Evolutionary conservation across 495 filamentous ascomycete species (phyloP), one percentile per base, ranked within the genome.

Genomic region (Podospora conica): DNA sequence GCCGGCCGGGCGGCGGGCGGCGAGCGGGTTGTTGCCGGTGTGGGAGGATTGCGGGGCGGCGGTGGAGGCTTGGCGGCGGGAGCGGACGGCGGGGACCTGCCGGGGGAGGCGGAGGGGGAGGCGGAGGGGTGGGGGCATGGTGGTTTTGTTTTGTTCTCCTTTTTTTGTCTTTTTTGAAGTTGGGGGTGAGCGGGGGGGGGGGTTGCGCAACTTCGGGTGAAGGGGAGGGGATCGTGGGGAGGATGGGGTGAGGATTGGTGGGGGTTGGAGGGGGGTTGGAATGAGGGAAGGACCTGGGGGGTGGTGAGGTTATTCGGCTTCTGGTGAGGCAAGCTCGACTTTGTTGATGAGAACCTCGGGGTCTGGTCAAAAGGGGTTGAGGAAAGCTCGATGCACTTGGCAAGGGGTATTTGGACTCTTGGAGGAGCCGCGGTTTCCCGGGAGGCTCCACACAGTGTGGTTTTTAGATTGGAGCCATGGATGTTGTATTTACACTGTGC

Each of bases 1-100:
- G 1, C 40, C 91, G 76, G 92, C 80, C 9, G 86, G 83, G 2
- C 84, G 82, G 10, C 89, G 84, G 67, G 64, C 65, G n/a, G 80
- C 53, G n/a, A 72, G 75, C 12, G 48, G 53, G 48, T 24, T 55
- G 9, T 15, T 22, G 22, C 55, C 18, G 20, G n/a, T 20, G 21
- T 55, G 4, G 20, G 53, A 4, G 15, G 74, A 73, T 20, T 65
- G 61, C 8, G 70, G 28, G 12, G 63, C 25, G n/a, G 74, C 64
- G 58, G 75, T 75, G 2, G 71, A 74, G 21, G 79, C 79, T 55
- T 75, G 64, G 18, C 73, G 68, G 58, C 63, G 66, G 64, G 58
- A 12, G 71, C 68, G 4, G 68, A 60, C 58, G 71, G 29, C 12
- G 3, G 9, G 29, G 29, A n/a, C n/a, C n/a, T n/a, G n/a, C n/a